phyloP scores from a whole-genome alignment of 2,329 filamentous ascomycete species.

The Ceratocystis smalleyi region DNA sequence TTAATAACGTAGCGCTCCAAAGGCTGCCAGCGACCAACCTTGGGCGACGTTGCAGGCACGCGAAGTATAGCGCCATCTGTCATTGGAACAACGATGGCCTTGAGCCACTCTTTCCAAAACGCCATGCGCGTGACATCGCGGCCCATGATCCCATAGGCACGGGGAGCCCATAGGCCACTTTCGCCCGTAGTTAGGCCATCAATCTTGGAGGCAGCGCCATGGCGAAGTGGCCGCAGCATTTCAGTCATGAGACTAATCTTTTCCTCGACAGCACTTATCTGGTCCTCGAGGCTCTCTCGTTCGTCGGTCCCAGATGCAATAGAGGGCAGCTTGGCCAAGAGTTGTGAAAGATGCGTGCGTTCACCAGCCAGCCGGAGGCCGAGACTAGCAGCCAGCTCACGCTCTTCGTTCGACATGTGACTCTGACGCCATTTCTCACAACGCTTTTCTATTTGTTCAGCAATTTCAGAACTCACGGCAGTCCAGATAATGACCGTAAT shows the following conservation, averaged over 20 bases:
- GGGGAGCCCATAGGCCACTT: conserved; percentile 87
- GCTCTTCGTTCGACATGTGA: conserved; percentile 80
- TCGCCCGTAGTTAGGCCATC: conserved; percentile 91
- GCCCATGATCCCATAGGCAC: conserved; percentile 84
- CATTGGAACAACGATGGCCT: conserved; percentile 90
- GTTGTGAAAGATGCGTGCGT: conserved; percentile 73
- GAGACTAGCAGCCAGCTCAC: conserved; percentile 80
- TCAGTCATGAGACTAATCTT: conserved; percentile 96
- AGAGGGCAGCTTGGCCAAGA: conserved; percentile 68
- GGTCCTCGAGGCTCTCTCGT: conserved; percentile 74
- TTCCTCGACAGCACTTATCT: conserved; percentile 91
- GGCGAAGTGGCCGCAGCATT: conserved; percentile 76
- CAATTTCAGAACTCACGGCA: conserved; percentile 63
- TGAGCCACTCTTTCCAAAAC: conserved; percentile 98
- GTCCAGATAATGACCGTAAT: conserved; percentile 89
- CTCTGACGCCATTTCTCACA: conserved; percentile 74
- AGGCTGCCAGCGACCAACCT: conserved; percentile 87
- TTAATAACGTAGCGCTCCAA: conserved; percentile 95
- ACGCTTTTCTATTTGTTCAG: conserved; percentile 65
- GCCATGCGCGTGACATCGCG: conserved; percentile 66
- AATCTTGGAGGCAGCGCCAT: conserved; percentile 91
- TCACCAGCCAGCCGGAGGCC: conserved; percentile 77
- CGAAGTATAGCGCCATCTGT: conserved; percentile 69
- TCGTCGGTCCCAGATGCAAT: conserved; percentile 66
- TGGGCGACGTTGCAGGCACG: conserved; percentile 76